phyloP scores from a whole-genome alignment of 2,329 filamentous ascomycete species.

The Talaromyces piceae region DNA sequence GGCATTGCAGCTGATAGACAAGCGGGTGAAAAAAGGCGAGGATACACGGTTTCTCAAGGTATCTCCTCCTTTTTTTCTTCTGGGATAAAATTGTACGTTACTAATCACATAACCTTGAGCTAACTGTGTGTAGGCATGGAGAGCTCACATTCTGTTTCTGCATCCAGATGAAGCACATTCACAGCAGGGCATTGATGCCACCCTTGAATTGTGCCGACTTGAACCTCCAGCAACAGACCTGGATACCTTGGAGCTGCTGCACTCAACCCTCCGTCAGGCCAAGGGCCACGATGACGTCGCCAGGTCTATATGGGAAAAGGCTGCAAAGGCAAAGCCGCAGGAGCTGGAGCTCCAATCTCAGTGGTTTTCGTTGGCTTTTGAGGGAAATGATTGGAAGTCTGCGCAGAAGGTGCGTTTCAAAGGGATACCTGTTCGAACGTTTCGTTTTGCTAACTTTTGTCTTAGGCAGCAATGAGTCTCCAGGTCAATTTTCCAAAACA shows the following conservation, averaged over 20 bases:
- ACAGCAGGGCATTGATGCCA: conserved; percentile 37
- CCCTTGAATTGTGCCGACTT: conserved; percentile 35
- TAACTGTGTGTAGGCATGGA: conserved; percentile 31
- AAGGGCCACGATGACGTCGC: conserved; percentile 27
- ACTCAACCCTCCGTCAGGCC: conserved; percentile 32
- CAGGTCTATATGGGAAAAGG: conserved; percentile 39
- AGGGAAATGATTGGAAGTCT: conserved; percentile 37
- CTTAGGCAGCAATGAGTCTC: conserved; percentile 42
- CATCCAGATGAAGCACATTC: conserved; percentile 36
- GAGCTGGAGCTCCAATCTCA: conserved; percentile 37
- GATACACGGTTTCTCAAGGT: conserved; percentile 36
- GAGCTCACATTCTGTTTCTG: conserved; percentile 34
- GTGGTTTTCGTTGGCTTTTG: conserved; percentile 39
- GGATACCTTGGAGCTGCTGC: conserved; percentile 38
- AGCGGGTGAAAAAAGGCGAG: conserved; percentile 50
- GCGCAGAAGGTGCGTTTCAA: conserved; percentile 37
- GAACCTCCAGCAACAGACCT: conserved; percentile 38
- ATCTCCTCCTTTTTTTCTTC: not conserved
- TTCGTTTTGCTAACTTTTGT: not conserved
- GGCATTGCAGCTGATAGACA: conserved; percentile 43
- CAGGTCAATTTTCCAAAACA: conserved; percentile 43
- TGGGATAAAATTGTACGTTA: not conserved
- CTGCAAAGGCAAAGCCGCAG: conserved; percentile 37
- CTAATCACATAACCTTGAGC: not conserved
- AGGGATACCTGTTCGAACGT: not conserved